These are phyloP conservation scores for Hymenoscyphus fructigenus DNA, from an alignment of 2,329 filamentous ascomycete genomes.

Conservation along the genomic window DNA sequence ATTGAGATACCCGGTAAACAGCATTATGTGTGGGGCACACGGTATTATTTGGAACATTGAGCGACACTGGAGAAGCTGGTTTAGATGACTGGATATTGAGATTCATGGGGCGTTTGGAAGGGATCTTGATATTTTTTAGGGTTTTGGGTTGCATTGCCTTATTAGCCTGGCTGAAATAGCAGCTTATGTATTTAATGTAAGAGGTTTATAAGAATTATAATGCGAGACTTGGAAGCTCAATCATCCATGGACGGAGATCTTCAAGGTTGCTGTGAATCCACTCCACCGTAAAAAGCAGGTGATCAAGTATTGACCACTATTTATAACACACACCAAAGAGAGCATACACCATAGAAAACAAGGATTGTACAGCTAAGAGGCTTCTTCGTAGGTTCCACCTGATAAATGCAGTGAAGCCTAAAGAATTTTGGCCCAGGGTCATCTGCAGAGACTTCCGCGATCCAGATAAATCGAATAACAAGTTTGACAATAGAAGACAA, in stretches of 20 bases:
- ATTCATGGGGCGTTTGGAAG: constrained; percentile 1
- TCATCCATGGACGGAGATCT: neutral
- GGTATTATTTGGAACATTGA: constrained; percentile 5
- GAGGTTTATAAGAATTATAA: neutral
- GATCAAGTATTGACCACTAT: neutral
- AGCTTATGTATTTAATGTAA: neutral
- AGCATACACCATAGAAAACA: neutral
- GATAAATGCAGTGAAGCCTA: neutral
- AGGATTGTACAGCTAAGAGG: neutral
- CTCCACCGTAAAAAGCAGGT: neutral
- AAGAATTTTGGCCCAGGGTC: constrained; percentile 14
- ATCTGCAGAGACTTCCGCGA: too few relatives aligned
- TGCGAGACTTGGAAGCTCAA: neutral
- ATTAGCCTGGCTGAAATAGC: neutral
- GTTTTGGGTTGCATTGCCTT: neutral
- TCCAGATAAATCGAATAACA: too few relatives aligned
- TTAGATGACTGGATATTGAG: constrained; percentile 2
- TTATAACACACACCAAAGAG: neutral
- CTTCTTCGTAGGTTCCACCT: too few relatives aligned
- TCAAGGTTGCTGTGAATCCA: neutral
- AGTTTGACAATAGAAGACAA: too few relatives aligned
- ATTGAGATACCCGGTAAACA: constrained; percentile 27
- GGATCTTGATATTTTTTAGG: neutral
- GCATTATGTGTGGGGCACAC: neutral
- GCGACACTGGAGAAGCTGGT: constrained; percentile 1